Percentiles rank a stretch among this genome's conserved stretches.
phyloP scores from a whole-genome alignment of 2,329 filamentous ascomycete genomes.

The Rhinocladiella similis region DNA sequence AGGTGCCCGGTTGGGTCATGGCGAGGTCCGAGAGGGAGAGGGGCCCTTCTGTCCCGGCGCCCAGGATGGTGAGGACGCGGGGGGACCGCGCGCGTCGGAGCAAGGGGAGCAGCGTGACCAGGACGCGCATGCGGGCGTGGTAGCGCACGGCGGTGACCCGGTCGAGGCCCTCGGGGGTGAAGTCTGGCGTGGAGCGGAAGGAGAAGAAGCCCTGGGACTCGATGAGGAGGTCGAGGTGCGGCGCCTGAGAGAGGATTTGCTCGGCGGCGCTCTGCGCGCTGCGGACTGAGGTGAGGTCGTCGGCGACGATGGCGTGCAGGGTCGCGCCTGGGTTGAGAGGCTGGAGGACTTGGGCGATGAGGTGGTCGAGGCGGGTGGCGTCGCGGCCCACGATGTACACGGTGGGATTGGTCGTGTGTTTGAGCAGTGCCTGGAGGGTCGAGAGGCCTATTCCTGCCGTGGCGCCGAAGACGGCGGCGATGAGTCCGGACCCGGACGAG shows the following conservation, averaged over 20 bases:
- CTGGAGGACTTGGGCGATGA: conserved; percentile 6
- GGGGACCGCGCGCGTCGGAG: conserved; percentile 16
- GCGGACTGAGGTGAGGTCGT: conserved; percentile 17
- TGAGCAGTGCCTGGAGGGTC: conserved; percentile 14
- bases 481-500: conserved; percentile 7
- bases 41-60: conserved; percentile 53
- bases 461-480: conserved; percentile 13
- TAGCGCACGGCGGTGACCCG: conserved; percentile 53
- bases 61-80: conserved; percentile 58
- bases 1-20: conserved; percentile 35
- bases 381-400: conserved; percentile 21
- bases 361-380: neutral
- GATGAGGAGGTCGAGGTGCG: conserved; percentile 19
- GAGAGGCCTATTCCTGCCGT: conserved; percentile 22
- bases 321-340: conserved; percentile 9
- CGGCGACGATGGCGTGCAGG: conserved; percentile 13
- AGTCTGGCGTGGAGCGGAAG: conserved; percentile 39
- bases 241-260: conserved; percentile 1
- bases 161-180: conserved; percentile 58
- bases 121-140: conserved; percentile 60
- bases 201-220: conserved; percentile 18
- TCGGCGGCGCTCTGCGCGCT: conserved; percentile 13
- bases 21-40: conserved; percentile 51
- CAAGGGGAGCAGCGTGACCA: conserved; percentile 57
- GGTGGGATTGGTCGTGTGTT: conserved; percentile 17